Evolutionary conservation across 441 rosid species (phyloP).

Genomic region (Arabidopsis lyrata): DNA sequence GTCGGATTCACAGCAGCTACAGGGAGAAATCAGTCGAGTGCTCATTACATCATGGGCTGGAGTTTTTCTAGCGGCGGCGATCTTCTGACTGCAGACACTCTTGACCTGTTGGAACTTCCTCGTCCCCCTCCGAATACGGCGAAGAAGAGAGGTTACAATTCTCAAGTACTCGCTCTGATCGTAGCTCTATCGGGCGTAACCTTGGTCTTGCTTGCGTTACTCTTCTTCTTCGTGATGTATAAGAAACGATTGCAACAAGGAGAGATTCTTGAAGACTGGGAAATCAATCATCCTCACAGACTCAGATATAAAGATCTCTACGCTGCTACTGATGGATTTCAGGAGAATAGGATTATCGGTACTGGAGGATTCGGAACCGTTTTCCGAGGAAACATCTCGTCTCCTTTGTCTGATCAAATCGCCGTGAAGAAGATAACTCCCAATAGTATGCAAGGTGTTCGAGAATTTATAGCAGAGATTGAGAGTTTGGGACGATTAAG

Average conservation of each 20-base stretch:
- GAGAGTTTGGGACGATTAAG: constrained; percentile 75
- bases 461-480: constrained; percentile 81
- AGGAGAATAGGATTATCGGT: constrained; percentile 65
- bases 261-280: constrained; percentile 79
- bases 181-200: constrained; percentile 49
- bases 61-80: constrained; percentile 53
- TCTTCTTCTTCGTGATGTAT: constrained; percentile 39
- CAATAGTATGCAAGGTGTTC: constrained; percentile 69
- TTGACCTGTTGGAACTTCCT: constrained; percentile 55
- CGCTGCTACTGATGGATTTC: constrained; percentile 72
- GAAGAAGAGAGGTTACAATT: constrained; percentile 34
- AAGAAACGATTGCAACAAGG: constrained; percentile 36
- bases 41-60: constrained; percentile 79
- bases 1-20: constrained; percentile 79
- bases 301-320: constrained; percentile 65
- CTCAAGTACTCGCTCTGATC: constrained; percentile 51
- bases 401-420: constrained; percentile 47
- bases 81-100: constrained; percentile 30
- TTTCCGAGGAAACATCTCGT: constrained; percentile 59
- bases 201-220: constrained; percentile 45
- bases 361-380: constrained; percentile 80
- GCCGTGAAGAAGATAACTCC: constrained; percentile 78
- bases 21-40: constrained; percentile 53
- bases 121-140: constrained; percentile 42
- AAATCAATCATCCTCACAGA: constrained; percentile 77